Evolutionary conservation across 805 yeast species (phyloP).

Genomic region (Candida caryicola): DNA sequence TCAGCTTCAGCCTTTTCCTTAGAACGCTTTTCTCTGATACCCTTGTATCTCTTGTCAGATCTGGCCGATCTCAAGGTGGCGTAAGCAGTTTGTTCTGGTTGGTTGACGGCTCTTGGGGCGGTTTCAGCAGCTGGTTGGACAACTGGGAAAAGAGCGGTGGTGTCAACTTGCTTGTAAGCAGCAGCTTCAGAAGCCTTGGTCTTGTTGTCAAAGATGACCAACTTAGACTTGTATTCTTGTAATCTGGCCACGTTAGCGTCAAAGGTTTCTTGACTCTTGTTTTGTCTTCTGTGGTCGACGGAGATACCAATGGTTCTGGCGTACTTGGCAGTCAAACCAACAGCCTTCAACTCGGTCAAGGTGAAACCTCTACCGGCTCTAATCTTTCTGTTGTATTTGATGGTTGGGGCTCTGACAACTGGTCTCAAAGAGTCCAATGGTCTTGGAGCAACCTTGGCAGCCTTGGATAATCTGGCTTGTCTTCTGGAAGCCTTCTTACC

Average conservation of each 20-base stretch:
- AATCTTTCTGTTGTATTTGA: constrained; percentile 98
- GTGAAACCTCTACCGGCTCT: constrained; percentile 99
- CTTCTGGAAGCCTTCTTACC: constrained; percentile 99
- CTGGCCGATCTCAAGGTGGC: constrained; percentile 93
- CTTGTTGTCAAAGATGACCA: constrained; percentile 94
- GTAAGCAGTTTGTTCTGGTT: constrained; percentile 72
- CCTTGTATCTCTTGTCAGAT: constrained; percentile 89
- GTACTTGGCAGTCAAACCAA: constrained; percentile 83
- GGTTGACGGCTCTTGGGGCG: constrained; percentile 87
- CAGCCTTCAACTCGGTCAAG: constrained; percentile 96
- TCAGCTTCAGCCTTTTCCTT: constrained; percentile 97
- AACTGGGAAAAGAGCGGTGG: constrained; percentile 88
- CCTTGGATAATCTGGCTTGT: constrained; percentile 88
- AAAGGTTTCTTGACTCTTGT: constrained; percentile 94
- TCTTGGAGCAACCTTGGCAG: constrained; percentile 95
- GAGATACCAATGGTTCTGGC: constrained; percentile 99
- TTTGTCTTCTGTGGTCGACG: constrained; percentile 99
- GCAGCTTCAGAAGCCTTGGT: constrained; percentile 64
- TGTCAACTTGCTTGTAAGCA: constrained; percentile 68
- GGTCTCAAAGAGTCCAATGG: constrained; percentile 97
- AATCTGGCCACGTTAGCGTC: constrained; percentile 94
- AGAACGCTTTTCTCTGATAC: constrained; percentile 98
- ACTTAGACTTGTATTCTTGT: constrained; percentile 92
- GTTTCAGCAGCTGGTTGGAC: constrained; percentile 70
- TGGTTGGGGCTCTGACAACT: constrained; percentile 97